Evolutionary conservation across 768 basidiomycete genomes (phyloP).

Genomic region (Tulasnella sp.): DNA sequence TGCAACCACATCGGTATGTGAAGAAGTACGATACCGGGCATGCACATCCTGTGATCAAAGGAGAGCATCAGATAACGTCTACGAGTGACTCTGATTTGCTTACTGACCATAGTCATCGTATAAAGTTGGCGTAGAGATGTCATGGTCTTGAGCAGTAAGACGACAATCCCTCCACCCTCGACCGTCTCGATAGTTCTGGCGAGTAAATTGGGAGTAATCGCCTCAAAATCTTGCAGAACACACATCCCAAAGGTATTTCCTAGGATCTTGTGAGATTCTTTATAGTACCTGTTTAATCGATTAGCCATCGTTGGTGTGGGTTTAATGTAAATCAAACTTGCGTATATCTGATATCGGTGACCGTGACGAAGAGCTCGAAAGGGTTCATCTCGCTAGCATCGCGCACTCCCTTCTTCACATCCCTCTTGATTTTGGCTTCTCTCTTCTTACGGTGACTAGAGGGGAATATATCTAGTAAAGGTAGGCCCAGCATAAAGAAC

Average conservation of each 20-base stretch:
- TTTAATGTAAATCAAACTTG: no score
- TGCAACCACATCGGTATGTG: slow-evolving; percentile 77
- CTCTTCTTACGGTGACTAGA: slow-evolving; percentile 87
- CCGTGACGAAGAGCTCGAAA: slow-evolving; percentile 95
- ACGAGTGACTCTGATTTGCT: slow-evolving; percentile 9
- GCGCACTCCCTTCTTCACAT: slow-evolving; percentile 85
- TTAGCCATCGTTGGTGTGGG: no score
- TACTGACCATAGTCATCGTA: slow-evolving; percentile 74
- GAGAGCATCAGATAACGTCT: slow-evolving; percentile 32
- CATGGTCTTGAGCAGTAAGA: slow-evolving; percentile 90
- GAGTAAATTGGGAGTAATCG: slow-evolving; percentile 91
- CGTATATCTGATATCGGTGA: slow-evolving; percentile 98
- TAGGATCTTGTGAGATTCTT: slow-evolving; percentile 91
- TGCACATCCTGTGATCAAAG: slow-evolving; percentile 70
- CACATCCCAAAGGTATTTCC: slow-evolving; percentile 98
- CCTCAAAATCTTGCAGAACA: slow-evolving; percentile 94
- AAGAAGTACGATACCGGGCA: slow-evolving; percentile 80
- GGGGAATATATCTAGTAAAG: slow-evolving; percentile 6
- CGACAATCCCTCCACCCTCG: slow-evolving; percentile 83
- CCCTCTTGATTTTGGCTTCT: slow-evolving; percentile 91
- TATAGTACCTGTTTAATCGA: slow-evolving; percentile 70
- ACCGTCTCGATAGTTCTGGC: slow-evolving; percentile 97
- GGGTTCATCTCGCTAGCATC: slow-evolving; percentile 94
- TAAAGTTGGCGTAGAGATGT: slow-evolving; percentile 82
- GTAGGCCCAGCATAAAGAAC: background rate